Evolutionary conservation across 768 basidiomycete species (phyloP).

Genomic region (Lactarius sanguifluus): DNA sequence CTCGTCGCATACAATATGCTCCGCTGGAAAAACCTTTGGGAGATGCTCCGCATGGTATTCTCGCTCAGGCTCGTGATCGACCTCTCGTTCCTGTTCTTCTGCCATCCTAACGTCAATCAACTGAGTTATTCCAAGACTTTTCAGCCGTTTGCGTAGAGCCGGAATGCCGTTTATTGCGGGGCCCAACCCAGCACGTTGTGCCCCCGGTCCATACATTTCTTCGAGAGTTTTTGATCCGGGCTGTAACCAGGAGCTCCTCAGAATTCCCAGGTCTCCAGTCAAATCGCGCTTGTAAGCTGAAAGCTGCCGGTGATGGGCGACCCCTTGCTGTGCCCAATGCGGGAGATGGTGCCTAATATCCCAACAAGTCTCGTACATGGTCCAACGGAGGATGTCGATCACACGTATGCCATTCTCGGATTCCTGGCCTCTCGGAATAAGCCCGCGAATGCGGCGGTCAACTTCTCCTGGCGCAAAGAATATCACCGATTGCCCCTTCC

Average conservation of each 20-base stretch:
- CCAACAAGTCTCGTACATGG: slow-evolving; percentile 13
- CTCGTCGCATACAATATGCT: neutral
- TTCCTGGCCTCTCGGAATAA: neutral
- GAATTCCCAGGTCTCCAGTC: neutral
- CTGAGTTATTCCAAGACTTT: slow-evolving; percentile 3
- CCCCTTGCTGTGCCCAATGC: slow-evolving; percentile 12
- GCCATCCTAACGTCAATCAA: slow-evolving; percentile 5
- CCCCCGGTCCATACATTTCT: slow-evolving; percentile 4
- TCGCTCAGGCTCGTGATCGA: slow-evolving; percentile 7
- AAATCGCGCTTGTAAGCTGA: neutral
- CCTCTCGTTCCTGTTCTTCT: slow-evolving; percentile 18
- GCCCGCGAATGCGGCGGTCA: slow-evolving; percentile 10
- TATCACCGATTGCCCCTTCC: slow-evolving; percentile 13
- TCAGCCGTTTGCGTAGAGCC: neutral
- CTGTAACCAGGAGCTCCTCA: slow-evolving; percentile 3
- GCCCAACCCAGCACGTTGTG: neutral
- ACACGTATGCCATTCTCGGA: neutral
- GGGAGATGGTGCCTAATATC: slow-evolving; percentile 15
- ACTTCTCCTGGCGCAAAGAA: slow-evolving; percentile 17
- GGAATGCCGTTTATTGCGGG: neutral
- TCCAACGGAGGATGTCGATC: slow-evolving; percentile 15
- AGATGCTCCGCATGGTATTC: neutral
- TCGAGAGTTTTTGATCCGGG: slow-evolving; percentile 1
- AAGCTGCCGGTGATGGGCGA: slow-evolving; percentile 3
- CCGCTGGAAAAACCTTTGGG: neutral